phyloP scores from a whole-genome alignment of 495 filamentous ascomycete species.

The Lophium mytilinum region DNA sequence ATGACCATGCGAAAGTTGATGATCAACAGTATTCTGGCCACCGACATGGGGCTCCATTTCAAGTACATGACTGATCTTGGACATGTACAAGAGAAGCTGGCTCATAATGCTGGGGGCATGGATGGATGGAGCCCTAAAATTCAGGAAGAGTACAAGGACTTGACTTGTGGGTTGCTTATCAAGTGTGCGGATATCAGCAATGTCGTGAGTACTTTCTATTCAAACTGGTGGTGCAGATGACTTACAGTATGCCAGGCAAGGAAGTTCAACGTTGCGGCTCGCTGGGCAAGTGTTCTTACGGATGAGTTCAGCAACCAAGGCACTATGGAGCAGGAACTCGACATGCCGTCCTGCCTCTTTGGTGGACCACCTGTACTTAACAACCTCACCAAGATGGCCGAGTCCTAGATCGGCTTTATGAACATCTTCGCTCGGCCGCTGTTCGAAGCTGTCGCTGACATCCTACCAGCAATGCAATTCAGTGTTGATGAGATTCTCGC shows the following conservation, averaged over 20 bases:
- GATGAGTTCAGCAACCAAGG: slow-evolving; percentile 93
- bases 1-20: slow-evolving; percentile 74
- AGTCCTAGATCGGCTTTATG: slow-evolving; percentile 91
- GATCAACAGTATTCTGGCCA: slow-evolving; percentile 91
- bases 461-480: slow-evolving; percentile 76
- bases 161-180: slow-evolving; percentile 82
- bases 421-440: slow-evolving; percentile 86
- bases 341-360: slow-evolving; percentile 78
- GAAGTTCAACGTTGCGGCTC: slow-evolving; percentile 66
- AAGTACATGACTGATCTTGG: slow-evolving; percentile 85
- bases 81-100: slow-evolving; percentile 66
- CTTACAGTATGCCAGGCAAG: slow-evolving; percentile 55
- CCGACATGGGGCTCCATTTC: slow-evolving; percentile 94
- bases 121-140: slow-evolving; percentile 67
- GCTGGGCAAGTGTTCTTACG: slow-evolving; percentile 85
- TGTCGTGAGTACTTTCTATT: slow-evolving; percentile 51
- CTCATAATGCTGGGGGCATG: slow-evolving; percentile 47
- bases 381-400: slow-evolving; percentile 69
- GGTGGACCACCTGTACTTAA: slow-evolving; percentile 75
- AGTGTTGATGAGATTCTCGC: slow-evolving; percentile 67
- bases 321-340: slow-evolving; percentile 78
- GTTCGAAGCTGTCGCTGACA: slow-evolving; percentile 75
- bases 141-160: slow-evolving; percentile 61
- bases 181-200: slow-evolving; percentile 99
- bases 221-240: slow-evolving; percentile 24